Conservation (phyloP, 805 yeast genomes). For the Metschnikowia dekortorum region DNA sequence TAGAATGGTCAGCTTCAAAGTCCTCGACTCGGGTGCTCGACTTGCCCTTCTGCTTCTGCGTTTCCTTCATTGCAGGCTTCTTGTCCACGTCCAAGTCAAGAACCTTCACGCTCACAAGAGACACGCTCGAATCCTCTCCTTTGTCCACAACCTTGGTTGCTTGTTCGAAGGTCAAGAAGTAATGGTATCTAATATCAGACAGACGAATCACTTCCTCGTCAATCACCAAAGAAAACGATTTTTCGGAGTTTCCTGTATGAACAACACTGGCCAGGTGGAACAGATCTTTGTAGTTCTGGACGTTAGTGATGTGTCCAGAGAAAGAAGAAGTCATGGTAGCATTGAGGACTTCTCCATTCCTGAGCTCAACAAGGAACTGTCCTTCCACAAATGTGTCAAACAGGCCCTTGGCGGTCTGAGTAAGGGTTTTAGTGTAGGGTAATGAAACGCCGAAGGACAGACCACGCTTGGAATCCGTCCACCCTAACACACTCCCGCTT, state of each 20-base stretch:
- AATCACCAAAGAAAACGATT: conserved; percentile 20
- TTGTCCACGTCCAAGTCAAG: conserved; percentile 17
- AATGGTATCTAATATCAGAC: conserved; percentile 18
- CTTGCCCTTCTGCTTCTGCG: conserved; percentile 41
- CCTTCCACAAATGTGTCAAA: conserved; percentile 32
- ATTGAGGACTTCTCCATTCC: conserved; percentile 32
- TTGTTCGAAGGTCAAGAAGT: conserved; percentile 27
- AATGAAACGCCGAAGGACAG: conserved; percentile 29
- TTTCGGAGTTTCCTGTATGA: conserved; percentile 19
- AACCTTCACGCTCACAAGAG: conserved; percentile 19
- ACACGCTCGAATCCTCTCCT: conserved; percentile 25
- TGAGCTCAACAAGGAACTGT: conserved; percentile 32
- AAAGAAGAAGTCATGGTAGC: conserved; percentile 27
- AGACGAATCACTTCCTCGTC: conserved; percentile 17
- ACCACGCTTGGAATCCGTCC: conserved; percentile 21
- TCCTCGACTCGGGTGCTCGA: conserved; percentile 41
- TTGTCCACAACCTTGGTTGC: conserved; percentile 14
- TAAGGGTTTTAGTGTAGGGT: conserved; percentile 33
- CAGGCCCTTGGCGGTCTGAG: conserved; percentile 36
- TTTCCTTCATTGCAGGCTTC: conserved; percentile 19
- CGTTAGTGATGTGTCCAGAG: conserved; percentile 31
- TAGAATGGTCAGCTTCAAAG: conserved; percentile 46
- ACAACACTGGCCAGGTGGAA: conserved; percentile 39
- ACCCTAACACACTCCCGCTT: conserved; percentile 31
- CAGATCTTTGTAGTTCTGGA: conserved; percentile 31